Evolutionary conservation across 805 yeast species (phyloP), one percentile per base, ranked within the genome.

Genomic region (Millerozyma miso): DNA sequence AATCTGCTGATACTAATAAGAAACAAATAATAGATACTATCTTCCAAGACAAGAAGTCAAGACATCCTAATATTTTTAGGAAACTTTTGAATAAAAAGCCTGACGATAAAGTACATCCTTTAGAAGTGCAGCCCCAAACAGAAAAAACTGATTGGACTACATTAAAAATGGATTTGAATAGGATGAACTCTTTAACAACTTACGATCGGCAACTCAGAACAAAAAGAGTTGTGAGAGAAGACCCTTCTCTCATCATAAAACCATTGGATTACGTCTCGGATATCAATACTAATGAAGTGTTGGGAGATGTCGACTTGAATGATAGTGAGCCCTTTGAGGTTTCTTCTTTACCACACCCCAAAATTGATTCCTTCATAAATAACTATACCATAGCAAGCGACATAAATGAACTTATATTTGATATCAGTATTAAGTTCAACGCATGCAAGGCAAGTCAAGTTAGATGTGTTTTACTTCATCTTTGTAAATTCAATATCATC

Each of bases 201-300:
- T 74, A 73, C 42, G 96, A 90, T 47, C 80, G 85, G 45, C 83
- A 81, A 41, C 68, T 73, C 13, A 75, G 98, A 50, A 81, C 85
- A 41, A 77, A 77, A 58, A 71, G 88, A 42, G 81, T 67, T 18
- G 66, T 59, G 3, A 55, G 67, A 37, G 62, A 63, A 39, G 74
- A 68, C 44, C 62, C 63, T 7, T 53, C 60, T 20, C 54, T 71
- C 37, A 62, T 71, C 19, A 60, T 69, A 37, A 71, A 71, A 41
- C 76, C 76, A 2, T 58, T 69, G 44, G 75, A 70, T 37, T 67
- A 52, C 44, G 49, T 71, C n/a, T 53, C 71, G 3, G 73, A 67
- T 12, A 69, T 70, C 45, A 71, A 71, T 48, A 55, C 63, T 32
- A 68, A 69, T 46, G 76, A 71, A 52, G 57, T 59, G 3, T 55